phyloP scores from a whole-genome alignment of 2,329 filamentous ascomycete genomes.

The Neurospora crassa region DNA sequence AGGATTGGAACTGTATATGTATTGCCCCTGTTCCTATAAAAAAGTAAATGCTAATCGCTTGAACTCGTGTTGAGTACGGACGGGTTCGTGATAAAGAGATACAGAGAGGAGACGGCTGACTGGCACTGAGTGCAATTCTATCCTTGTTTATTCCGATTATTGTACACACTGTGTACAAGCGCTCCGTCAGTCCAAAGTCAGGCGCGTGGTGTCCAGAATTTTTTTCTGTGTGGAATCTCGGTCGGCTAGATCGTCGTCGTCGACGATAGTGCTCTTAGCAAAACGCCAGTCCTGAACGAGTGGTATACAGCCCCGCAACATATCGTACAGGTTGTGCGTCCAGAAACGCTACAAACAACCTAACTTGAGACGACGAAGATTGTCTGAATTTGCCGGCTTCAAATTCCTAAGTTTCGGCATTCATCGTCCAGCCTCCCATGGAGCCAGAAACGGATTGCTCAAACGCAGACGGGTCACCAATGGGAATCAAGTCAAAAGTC shows the following conservation, averaged over 20 bases:
- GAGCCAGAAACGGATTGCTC: not conserved
- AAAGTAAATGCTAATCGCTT: not conserved
- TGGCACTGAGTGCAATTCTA: not conserved
- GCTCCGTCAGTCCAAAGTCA: not conserved
- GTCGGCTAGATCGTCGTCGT: not conserved
- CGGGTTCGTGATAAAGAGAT: not conserved
- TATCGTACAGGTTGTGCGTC: not conserved
- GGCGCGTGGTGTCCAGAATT: not conserved
- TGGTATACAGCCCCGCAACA: not conserved
- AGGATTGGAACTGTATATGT: not conserved
- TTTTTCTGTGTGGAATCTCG: not conserved
- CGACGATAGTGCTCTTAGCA: not conserved
- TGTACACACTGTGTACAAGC: not conserved
- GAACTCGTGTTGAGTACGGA: not conserved
- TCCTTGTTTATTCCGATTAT: not conserved
- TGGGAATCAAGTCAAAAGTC: not conserved
- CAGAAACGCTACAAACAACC: not conserved
- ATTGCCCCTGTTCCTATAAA: not conserved
- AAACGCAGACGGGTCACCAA: not conserved
- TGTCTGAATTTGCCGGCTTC: not conserved
- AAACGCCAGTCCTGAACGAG: not conserved
- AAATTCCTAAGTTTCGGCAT: not conserved
- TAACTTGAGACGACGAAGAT: not conserved
- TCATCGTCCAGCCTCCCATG: not conserved
- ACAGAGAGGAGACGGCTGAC: not conserved